Evolutionary conservation across 2,329 filamentous ascomycete genomes (phyloP), one percentile per base, ranked within the genome.

Genomic region (Thelonectria olida): DNA sequence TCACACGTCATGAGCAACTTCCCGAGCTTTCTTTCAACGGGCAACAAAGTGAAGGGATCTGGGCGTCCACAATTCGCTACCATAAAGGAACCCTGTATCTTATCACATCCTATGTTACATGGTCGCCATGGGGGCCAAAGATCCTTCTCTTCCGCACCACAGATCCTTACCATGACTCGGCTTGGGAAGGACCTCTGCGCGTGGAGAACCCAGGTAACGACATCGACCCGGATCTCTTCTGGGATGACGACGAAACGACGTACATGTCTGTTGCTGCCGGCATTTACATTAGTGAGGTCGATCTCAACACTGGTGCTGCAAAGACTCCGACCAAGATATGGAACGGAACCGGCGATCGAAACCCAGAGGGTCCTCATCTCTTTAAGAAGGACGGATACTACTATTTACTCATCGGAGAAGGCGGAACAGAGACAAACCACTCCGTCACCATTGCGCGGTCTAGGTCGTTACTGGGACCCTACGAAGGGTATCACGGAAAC

Each of bases 331-430:
- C 31, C 5, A 42, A 59, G 7, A 49, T 84, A 28, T 82, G 82
- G 72, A 80, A 81, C 23, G 83, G 82, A 1, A 80, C 76, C 1
- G 79, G 79, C 1, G 79, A 71, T 51, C 54, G 77, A 63, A 67
- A 80, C 70, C 67, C 62, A 5, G 62, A 65, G 31, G 59, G 59
- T 0, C 80, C 81, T 3, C 80, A 83, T 50, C 72, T 83, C 13
- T 80, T 79, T 66, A 79, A 78, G 59, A 78, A 76, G 25, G 80
- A 79, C 19, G 75, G 72, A 1, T 82, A 75, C 36, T 84, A 81
- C 59, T 85, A 84, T 58, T 74, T 84, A n/a, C 73, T 83, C 49
- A 82, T 81, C 2, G 80, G 81, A 0, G 81, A 85, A 63, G 83
- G 82, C 0, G 83, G 83, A 1, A 84, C 82, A 2, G 74, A 72